Evolutionary conservation across 2,329 filamentous ascomycete species (phyloP), one percentile per base, ranked within the genome.

Genomic region (Orbilia brochopaga): DNA sequence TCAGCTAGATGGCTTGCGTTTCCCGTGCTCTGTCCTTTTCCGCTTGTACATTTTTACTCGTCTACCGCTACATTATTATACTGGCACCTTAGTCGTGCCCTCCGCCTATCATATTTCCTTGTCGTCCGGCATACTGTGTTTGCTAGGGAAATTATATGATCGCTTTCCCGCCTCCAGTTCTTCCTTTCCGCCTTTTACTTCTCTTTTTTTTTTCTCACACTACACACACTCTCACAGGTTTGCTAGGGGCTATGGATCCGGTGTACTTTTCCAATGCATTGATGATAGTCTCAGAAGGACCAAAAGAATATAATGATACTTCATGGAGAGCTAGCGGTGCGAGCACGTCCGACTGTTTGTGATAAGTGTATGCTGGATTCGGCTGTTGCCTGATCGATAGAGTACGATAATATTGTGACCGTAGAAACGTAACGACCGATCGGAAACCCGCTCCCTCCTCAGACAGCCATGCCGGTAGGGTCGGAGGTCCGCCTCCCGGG

Each of bases 1-100:
- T 97, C 87, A 94, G 92, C 87, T 97, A 92, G 87, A 86, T 81
- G 83, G 81, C 82, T 83, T 54, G 46, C 46, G 44, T 53, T 17
- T 60, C 51, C 32, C 63, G 58, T 63, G 54, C 55, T 62, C 52
- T 51, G 42, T 53, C 44, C n/a, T 63, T 64, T 63, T 50, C 52
- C 66, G 66, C 66, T 64, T 70, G 66, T 70, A 70, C 51, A 70
- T 70, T 70, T n/a, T 70, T 63, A 50, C 59, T 59, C 60, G 24
- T 63, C 56, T 56, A 70, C 60, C 53, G 35, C 63, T 59, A 62
- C 59, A 63, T 69, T 60, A 64, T 64, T 64, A 70, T 70, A 70
- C 66, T 59, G 66, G 66, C 66, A 64, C 8, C 8, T 64, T 64
- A 59, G 53, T 59, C 50, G 51, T 58, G 55, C 48, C 54, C 46